Conservation (phyloP, 2,329 filamentous ascomycete genomes). For the Zasmidium citrigriseum region DNA sequence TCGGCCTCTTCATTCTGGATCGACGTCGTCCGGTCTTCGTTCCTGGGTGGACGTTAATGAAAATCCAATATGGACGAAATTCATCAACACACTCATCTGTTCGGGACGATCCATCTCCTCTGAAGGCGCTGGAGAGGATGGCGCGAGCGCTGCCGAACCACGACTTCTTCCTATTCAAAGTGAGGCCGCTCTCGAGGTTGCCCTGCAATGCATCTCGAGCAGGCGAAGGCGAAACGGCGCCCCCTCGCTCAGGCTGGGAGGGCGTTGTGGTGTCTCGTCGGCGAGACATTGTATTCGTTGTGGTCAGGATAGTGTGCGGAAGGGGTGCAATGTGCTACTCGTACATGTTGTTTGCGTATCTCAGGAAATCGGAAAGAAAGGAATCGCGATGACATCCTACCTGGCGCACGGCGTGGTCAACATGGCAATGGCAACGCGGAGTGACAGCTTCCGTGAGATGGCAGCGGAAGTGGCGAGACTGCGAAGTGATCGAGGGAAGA, state of each 20-base stretch:
- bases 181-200: slow-evolving; percentile 17
- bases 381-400: neutral
- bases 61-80: neutral
- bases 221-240: slow-evolving; percentile 11
- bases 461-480: neutral
- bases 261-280: slow-evolving; percentile 10
- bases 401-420: neutral
- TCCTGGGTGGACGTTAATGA: neutral
- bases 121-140: slow-evolving; percentile 7
- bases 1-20: neutral
- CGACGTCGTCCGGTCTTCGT: neutral
- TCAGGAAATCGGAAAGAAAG: neutral
- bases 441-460: neutral
- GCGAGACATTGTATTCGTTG: slow-evolving; percentile 8
- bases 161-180: slow-evolving; percentile 23
- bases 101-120: neutral
- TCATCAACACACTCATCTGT: neutral
- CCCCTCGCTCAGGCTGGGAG: slow-evolving; percentile 6
- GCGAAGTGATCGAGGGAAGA: neutral
- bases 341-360: neutral
- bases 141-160: slow-evolving; percentile 25
- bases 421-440: neutral
- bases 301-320: neutral
- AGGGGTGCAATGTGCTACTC: neutral
- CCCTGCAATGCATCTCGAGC: slow-evolving; percentile 20